phyloP scores from a whole-genome alignment of 2,329 filamentous ascomycete species.

The Aurifilum marmelostoma region DNA sequence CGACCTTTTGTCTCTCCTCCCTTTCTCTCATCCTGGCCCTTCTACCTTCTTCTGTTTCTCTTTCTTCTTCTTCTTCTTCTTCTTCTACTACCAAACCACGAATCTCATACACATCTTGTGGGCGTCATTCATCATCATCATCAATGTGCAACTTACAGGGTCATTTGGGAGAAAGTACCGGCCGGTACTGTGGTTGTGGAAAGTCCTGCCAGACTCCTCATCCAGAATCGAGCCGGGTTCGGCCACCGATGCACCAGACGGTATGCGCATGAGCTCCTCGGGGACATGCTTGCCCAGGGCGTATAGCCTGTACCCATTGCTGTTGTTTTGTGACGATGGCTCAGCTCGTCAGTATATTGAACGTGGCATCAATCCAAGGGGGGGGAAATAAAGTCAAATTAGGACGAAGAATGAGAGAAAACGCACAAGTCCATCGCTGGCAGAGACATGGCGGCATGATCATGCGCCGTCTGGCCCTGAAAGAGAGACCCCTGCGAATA shows the following conservation, averaged over 20 bases:
- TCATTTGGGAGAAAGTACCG: slow-evolving; percentile 40
- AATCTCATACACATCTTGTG: background rate
- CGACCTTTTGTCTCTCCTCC: no score
- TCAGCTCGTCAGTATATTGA: background rate
- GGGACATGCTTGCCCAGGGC: slow-evolving; percentile 19
- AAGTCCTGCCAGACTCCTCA: slow-evolving; percentile 26
- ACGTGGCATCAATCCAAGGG: background rate
- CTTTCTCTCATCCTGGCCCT: no score
- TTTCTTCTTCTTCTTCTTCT: background rate
- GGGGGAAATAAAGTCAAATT: background rate
- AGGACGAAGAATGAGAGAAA: no score
- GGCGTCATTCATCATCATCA: no score
- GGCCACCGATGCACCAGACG: slow-evolving; percentile 22
- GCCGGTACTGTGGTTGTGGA: slow-evolving; percentile 26
- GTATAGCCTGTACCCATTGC: slow-evolving; percentile 25
- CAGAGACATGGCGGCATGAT: background rate
- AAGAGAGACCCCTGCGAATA: background rate
- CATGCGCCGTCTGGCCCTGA: background rate
- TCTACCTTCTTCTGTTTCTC: no score
- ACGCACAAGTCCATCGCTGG: slow-evolving; percentile 12
- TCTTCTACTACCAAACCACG: background rate
- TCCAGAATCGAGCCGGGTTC: slow-evolving; percentile 24
- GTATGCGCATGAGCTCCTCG: slow-evolving; percentile 24
- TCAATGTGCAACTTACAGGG: slow-evolving; percentile 27
- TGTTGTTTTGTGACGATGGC: background rate